A percentile compares a stretch with the other conserved stretches of the same genome.
These are phyloP conservation scores for Chlorencoelia australis DNA, from an alignment of 2,329 filamentous ascomycete species.

Conservation along the genomic window DNA sequence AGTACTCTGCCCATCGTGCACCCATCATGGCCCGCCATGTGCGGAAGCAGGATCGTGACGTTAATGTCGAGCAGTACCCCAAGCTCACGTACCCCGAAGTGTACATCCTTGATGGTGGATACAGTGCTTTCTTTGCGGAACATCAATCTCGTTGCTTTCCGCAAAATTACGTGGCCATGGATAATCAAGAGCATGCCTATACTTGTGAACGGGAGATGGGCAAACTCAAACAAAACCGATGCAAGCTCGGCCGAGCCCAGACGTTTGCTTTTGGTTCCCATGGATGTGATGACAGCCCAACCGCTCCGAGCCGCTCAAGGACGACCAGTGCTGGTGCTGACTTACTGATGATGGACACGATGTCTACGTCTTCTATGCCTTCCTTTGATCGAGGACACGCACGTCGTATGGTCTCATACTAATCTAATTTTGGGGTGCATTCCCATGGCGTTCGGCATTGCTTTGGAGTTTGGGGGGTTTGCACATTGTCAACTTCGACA, in stretches of 20 bases:
- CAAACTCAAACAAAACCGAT: conserved; percentile 75
- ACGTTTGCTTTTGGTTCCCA: conserved; percentile 91
- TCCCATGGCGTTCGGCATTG: conserved; percentile 17
- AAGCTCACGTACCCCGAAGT: conserved; percentile 89
- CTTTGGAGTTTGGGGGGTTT: conserved; percentile 17
- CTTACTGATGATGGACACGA: conserved; percentile 31
- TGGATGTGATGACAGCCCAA: conserved; percentile 50
- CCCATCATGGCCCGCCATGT: conserved; percentile 94
- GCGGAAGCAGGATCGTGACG: conserved; percentile 75
- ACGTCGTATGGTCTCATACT: conserved; percentile 57
- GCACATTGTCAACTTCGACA: too few species aligned
- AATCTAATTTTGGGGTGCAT: too few species aligned
- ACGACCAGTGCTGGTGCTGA: conserved; percentile 13
- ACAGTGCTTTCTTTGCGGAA: conserved; percentile 81
- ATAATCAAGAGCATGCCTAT: conserved; percentile 77
- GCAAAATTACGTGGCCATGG: conserved; percentile 96
- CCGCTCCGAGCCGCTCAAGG: conserved; percentile 29
- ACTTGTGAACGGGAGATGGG: conserved; percentile 94
- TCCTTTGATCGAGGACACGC: conserved; percentile 41
- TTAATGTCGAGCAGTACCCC: conserved; percentile 81
- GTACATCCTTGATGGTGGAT: conserved; percentile 93
- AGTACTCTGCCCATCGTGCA: conserved; percentile 93
- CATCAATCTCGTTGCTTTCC: conserved; percentile 78
- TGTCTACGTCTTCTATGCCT: conserved; percentile 12
- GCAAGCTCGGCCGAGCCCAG: conserved; percentile 76